Conservation (phyloP, 2,329 filamentous ascomycete species). For the Neurospora sp. region DNA sequence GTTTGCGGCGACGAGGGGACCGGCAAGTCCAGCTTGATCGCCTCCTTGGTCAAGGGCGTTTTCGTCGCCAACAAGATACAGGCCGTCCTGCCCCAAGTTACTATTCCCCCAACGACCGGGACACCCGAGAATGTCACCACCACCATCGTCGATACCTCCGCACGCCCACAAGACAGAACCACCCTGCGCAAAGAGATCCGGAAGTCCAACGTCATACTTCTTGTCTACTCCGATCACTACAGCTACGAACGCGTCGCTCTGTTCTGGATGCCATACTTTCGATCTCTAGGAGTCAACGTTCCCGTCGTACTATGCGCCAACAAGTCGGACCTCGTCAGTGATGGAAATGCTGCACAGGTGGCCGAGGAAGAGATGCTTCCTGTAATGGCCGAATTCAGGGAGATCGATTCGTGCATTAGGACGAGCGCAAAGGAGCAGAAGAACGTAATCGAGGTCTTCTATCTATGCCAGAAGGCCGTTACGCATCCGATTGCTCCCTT, state of each 20-base stretch:
- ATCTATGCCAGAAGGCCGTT: constrained; percentile 95
- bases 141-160: constrained; percentile 94
- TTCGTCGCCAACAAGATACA: constrained; percentile 96
- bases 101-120: constrained; percentile 83
- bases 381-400: constrained; percentile 96
- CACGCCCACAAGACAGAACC: constrained; percentile 83
- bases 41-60: constrained; percentile 91
- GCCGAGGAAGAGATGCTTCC: constrained; percentile 97
- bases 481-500: constrained; percentile 93
- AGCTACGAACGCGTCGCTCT: constrained; percentile 95
- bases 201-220: constrained; percentile 91
- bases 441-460: constrained; percentile 95
- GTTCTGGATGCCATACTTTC: constrained; percentile 98
- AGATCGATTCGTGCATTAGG: constrained; percentile 95
- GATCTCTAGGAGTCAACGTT: constrained; percentile 95
- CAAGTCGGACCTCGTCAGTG: constrained; percentile 79
- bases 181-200: constrained; percentile 88
- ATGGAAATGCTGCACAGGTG: constrained; percentile 69
- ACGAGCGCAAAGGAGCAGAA: constrained; percentile 85
- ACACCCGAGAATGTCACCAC: constrained; percentile 96
- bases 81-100: constrained; percentile 86
- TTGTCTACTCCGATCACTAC: constrained; percentile 97
- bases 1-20: constrained; percentile 94
- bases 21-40: constrained; percentile 90
- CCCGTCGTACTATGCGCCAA: constrained; percentile 95